Evolutionary conservation across 306 rosid genomes (phyloP).

Genomic region (Mimosa pudica): DNA sequence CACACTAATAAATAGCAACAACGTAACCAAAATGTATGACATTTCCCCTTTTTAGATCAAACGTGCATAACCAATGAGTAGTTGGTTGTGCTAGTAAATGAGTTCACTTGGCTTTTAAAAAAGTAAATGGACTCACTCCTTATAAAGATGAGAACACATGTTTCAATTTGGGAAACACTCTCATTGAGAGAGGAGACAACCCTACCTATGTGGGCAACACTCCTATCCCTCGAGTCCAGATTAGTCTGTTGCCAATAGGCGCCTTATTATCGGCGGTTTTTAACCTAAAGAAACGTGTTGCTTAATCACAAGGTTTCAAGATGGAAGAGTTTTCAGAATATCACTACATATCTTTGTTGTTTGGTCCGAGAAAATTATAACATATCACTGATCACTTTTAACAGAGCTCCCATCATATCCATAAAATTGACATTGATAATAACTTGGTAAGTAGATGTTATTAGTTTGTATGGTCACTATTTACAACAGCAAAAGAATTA

Average conservation of each 20-base stretch:
- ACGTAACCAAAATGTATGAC: neutral
- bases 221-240: no score
- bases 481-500: conserved; percentile 83
- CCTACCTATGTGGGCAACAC: no score
- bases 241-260: no score
- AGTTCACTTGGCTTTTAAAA: no score
- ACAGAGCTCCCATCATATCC: conserved; percentile 28
- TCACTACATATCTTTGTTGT: no score
- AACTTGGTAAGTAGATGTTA: conserved; percentile 37
- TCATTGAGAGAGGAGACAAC: no score
- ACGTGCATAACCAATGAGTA: no score
- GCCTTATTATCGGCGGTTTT: no score
- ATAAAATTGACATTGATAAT: conserved; percentile 32
- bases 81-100: no score
- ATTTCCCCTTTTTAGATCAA: neutral
- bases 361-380: neutral
- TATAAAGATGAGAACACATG: no score
- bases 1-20: neutral
- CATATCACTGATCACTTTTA: neutral
- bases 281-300: neutral
- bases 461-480: conserved; percentile 67
- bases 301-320: neutral
- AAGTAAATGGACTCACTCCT: no score
- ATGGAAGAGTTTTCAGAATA: neutral
- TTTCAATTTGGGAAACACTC: no score